Conservation (phyloP, 371 early-diverging fungal genomes). For the Choanephora cucurbitarum region DNA sequence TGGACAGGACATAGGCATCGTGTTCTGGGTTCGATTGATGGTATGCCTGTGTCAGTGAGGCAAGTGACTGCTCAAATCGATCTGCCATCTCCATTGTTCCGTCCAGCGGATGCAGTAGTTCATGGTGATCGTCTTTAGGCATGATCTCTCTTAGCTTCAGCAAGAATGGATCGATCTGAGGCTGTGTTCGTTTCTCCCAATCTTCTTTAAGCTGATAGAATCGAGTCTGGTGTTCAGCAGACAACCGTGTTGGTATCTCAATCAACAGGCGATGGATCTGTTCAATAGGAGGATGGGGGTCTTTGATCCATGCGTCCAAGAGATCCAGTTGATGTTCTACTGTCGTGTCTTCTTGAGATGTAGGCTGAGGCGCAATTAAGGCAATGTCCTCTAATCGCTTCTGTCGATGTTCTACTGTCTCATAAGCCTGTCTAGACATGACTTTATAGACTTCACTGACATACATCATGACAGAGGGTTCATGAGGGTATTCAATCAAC, state of each 20-base stretch:
- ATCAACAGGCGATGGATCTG: background rate
- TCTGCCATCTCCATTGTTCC: constrained; percentile 27
- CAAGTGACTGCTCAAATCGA: constrained; percentile 11
- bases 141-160: constrained; percentile 6
- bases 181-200: constrained; percentile 16
- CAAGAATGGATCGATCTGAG: constrained; percentile 1
- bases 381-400: constrained; percentile 18
- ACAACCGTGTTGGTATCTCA: constrained; percentile 2
- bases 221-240: constrained; percentile 2
- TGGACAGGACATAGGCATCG: background rate
- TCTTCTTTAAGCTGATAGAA: constrained; percentile 15
- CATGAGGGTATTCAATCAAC: constrained; percentile 46
- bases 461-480: constrained; percentile 54
- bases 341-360: background rate
- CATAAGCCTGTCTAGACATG: constrained; percentile 30
- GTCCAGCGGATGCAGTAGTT: constrained; percentile 40
- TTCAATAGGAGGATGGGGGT: background rate
- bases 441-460: constrained; percentile 45
- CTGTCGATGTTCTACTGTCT: constrained; percentile 12
- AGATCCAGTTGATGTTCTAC: background rate
- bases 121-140: constrained; percentile 4
- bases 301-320: background rate
- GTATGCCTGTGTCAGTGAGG: constrained; percentile 1
- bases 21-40: constrained; percentile 4
- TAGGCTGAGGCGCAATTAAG: constrained; percentile 26